phyloP scores from a whole-genome alignment of 1,284 basidiomycete genomes.

The Irpex sp. region DNA sequence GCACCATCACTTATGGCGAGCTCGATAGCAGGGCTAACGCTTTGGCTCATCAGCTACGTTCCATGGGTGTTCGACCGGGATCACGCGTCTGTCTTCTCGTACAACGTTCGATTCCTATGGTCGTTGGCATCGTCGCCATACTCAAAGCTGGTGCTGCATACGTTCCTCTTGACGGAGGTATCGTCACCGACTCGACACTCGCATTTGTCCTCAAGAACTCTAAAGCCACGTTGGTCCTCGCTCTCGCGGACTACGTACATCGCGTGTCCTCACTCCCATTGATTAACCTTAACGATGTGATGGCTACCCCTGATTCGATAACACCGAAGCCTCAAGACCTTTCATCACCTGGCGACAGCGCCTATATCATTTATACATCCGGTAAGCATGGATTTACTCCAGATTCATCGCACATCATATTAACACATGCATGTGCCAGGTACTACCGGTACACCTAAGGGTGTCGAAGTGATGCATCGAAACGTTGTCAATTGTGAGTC shows the following conservation, averaged over 20 bases:
- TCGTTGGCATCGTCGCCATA: slow-evolving; percentile 50
- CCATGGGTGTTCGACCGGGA: slow-evolving; percentile 41
- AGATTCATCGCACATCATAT: neutral
- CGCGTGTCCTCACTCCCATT: slow-evolving; percentile 31
- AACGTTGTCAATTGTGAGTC: slow-evolving; percentile 52
- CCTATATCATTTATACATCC: slow-evolving; percentile 60
- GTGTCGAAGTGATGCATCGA: slow-evolving; percentile 53
- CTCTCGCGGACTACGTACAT: slow-evolving; percentile 41
- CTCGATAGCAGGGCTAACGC: slow-evolving; percentile 47
- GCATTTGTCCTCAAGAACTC: slow-evolving; percentile 51
- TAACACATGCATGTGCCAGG: slow-evolving; percentile 28
- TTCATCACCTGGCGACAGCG: slow-evolving; percentile 39
- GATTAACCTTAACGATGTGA: slow-evolving; percentile 43
- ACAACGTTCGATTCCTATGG: slow-evolving; percentile 51
- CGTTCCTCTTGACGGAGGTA: slow-evolving; percentile 54
- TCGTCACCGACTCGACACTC: slow-evolving; percentile 52
- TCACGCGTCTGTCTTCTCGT: slow-evolving; percentile 51
- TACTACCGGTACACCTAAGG: slow-evolving; percentile 56
- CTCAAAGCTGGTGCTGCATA: slow-evolving; percentile 57
- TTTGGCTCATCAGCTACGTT: slow-evolving; percentile 42
- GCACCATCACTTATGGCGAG: slow-evolving; percentile 46
- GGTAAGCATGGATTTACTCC: slow-evolving; percentile 33
- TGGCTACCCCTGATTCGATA: slow-evolving; percentile 25
- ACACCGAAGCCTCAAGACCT: slow-evolving; percentile 35
- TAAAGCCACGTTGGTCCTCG: slow-evolving; percentile 39